Percentiles rank a stretch among this genome's conserved stretches.
Conservation (phyloP, 176 grass and related monocot species). For the sorghum (Sorghum bicolor) region Sorghum_bicolor_NCBIv3 NC_012875.2:51792501-51793000, state of each 20-base stretch:
- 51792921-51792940: constrained; percentile 17
- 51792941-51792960: background rate
- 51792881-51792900: constrained; percentile 29
- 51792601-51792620: no score
- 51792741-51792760: constrained; percentile 17
- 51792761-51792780: background rate
- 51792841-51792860: constrained; percentile 31
- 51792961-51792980: constrained; percentile 38
- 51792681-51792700: constrained; percentile 29
- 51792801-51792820: background rate
- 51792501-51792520: no score
- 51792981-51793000: background rate
- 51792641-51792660: background rate
- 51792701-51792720: constrained; percentile 9
- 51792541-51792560: no score
- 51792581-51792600: no score
- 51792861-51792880: background rate
- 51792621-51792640: no score
- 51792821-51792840: constrained; percentile 1
- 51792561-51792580: no score
- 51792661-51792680: constrained; percentile 12
- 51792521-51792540: no score
- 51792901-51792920: constrained; percentile 6
- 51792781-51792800: constrained; percentile 7
- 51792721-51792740: background rate